These are phyloP conservation scores for Kockovaella imperatae DNA, from an alignment of 768 basidiomycete species.

Conservation along the genomic window DNA sequence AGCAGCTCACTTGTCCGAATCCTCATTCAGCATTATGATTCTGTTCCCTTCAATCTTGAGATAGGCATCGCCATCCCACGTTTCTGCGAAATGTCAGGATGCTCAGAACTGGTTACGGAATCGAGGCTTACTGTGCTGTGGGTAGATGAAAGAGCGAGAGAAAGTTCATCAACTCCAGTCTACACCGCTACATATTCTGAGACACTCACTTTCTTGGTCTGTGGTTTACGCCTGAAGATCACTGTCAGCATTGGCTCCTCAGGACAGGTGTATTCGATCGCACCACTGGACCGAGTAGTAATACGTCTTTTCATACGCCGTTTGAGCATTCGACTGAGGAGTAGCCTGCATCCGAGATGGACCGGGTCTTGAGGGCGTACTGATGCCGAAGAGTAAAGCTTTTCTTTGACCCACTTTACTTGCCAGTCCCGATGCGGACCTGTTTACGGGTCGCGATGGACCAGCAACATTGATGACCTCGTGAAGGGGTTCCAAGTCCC, in stretches of 20 bases:
- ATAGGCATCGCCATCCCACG: conserved; percentile 44
- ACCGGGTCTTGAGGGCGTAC: no score
- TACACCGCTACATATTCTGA: not conserved
- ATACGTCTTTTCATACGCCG: no score
- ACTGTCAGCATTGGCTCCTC: not conserved
- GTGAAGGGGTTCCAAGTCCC: no score
- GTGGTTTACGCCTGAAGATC: conserved; percentile 29
- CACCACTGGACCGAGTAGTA: conserved; percentile 33
- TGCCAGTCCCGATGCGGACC: not conserved
- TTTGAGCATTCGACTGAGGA: no score
- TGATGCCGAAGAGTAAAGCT: no score
- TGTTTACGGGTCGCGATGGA: not conserved
- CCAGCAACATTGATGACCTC: conserved; percentile 2
- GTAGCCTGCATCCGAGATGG: no score
- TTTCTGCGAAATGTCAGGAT: conserved; percentile 21
- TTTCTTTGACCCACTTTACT: no score
- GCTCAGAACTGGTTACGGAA: not conserved
- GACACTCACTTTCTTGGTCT: conserved; percentile 31
- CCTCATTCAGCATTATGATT: conserved; percentile 35
- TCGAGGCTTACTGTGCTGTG: conserved; percentile 25
- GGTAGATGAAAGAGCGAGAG: not conserved
- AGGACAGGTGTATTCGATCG: conserved; percentile 3
- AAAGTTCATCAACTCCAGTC: not conserved
- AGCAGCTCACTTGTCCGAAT: conserved; percentile 32
- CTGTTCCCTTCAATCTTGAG: conserved; percentile 29